Base-by-base conservation (phyloP, 768 basidiomycete genomes). In the Russula lepida region DNA sequence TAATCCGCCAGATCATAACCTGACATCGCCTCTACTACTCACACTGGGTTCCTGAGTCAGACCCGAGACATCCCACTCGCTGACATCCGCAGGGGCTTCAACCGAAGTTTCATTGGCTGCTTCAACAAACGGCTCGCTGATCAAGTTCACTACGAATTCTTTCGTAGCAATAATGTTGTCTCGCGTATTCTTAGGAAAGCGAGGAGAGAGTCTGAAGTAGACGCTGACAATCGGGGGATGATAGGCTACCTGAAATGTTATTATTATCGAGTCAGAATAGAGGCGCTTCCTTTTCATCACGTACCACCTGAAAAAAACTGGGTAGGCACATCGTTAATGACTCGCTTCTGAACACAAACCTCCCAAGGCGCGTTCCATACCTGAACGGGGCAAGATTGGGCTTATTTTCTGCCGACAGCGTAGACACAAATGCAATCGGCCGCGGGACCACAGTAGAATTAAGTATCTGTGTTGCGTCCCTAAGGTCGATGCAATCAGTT, bases 311-410 rank as follows among this genome's bases (percentile, higher is more conserved):
- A 57, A 67, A 67, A 65, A 59, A 69, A 52, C 64, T 66, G 54
- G 52, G 1, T n/a, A 48, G 15, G 19, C 59, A 27, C 54, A 67
- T 66, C 65, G 52, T 74, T 72, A 60, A 75, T 75, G 62, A 75
- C 19, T 67, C 71, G 39, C 32, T 58, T 58, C 33, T 39, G n/a
- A 41, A 37, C 6, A 46, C 28, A 33, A 21, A 21, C 12, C 25
- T 27, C 46, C 48, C 44, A 30, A 25, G 48, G 55, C 46, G 33
- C 4, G 46, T 21, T 32, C 56, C 47, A 63, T 69, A 83, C 79
- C 85, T 87, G 73, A 86, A 85, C 1, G 84, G 82, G 5, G 85
- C 84, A 49, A 89, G 78, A 72, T 87, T 89, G 21, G 76, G 76
- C 4, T 74, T 67, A 2, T 81, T 83, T 57, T 77, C 71, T 4